Evolutionary conservation across 352 stramenopile genomes (phyloP), one percentile per base, ranked within the genome.

Genomic region (Globisporangium megalacanthum): DNA sequence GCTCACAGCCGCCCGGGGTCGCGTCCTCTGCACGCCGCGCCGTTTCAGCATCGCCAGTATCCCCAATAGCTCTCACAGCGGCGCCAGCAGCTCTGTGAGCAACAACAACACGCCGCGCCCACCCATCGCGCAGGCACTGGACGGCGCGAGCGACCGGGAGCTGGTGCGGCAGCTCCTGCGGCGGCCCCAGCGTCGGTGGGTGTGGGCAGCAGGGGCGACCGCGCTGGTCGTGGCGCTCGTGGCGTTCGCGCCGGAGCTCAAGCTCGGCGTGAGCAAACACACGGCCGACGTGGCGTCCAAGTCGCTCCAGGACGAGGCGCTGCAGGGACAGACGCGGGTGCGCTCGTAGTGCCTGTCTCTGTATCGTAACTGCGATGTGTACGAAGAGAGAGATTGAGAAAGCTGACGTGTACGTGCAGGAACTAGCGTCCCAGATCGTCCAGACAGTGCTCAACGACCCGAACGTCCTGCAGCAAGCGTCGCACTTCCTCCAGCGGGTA

Each of bases 361-460:
- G 25, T 29, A 29, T 29, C 25, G 25, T 29, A 29, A n/a, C 31
- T 22, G n/a, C n/a, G n/a, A n/a, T 25, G 31, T 52, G n/a, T 53
- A 8, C 8, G 11, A 33, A 44, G 25, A 25, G 14, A 31, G 42
- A 45, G 4, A 42, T n/a, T 58, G 35, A 63, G 5, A 7, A 17
- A 47, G 41, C 39, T 41, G 10, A 6, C n/a, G 49, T 54, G 25
- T 14, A 41, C 4, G 4, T 11, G 11, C 14, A 73, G 65, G 70
- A 92, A 47, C 58, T 94, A 45, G 83, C 83, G 7, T 92, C 81
- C 8, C 81, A 92, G 71, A 94, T 94, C 64, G 81, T 94, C 11
- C 83, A 94, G 65, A 94, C 83, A 7, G 81, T 94, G 64, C 69
- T 94, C 14, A 92, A 92, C 54, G 83, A 94, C 64, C 74, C 81